Percentiles rank a stretch among this genome's conserved stretches.
phyloP scores from a whole-genome alignment of 495 filamentous ascomycete genomes.

The Copromyces sp. region DNA sequence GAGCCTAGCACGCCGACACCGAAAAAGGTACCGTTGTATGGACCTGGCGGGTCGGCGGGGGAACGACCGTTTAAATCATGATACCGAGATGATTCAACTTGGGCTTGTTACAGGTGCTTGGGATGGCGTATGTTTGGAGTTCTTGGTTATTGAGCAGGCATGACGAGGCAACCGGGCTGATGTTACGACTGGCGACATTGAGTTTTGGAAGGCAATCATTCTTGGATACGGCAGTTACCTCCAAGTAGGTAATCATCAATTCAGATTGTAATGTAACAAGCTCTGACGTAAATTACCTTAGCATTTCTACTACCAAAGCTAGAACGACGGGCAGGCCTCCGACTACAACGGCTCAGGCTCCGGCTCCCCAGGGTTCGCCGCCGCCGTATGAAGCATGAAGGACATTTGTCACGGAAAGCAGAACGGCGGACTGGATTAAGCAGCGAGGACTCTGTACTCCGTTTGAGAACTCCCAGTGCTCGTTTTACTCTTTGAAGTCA shows the following conservation, averaged over 20 bases:
- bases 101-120: neutral
- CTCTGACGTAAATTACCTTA: neutral
- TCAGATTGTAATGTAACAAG: neutral
- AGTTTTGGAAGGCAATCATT: neutral
- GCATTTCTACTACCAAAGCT: neutral
- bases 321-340: no score
- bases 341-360: no score
- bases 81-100: no score
- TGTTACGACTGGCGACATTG: neutral
- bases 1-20: conserved; percentile 12
- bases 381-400: no score
- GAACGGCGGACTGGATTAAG: no score
- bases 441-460: no score
- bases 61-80: neutral
- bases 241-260: neutral
- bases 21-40: neutral
- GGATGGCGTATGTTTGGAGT: neutral
- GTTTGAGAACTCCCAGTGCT: no score
- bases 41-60: neutral
- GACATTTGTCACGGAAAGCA: no score
- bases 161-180: neutral
- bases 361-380: no score
- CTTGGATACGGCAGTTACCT: neutral
- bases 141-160: neutral
- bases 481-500: no score